Conservation (phyloP, 345 rosid genomes). For the Capsella bursapastoris region DNA sequence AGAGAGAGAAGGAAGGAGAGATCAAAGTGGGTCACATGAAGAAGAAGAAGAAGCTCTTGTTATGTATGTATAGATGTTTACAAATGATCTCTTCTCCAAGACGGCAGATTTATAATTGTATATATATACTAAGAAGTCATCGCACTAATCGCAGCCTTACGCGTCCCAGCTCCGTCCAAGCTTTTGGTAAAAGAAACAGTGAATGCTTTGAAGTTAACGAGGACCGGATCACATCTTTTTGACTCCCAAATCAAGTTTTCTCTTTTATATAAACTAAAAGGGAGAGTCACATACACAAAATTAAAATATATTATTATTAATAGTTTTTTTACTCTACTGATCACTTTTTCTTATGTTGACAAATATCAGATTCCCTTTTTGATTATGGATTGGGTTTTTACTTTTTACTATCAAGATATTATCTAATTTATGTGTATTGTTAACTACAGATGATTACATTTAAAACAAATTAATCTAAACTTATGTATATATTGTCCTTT, state of each 20-base stretch:
- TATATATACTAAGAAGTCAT: not conserved
- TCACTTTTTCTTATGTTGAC: too few species aligned
- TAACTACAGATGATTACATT: too few species aligned
- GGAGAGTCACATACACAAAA: not conserved
- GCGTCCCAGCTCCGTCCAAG: constrained; percentile 8
- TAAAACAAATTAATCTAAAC: too few species aligned
- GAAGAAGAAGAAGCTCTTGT: constrained; percentile 27
- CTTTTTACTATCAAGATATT: too few species aligned
- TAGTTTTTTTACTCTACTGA: too few species aligned
- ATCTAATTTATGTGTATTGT: too few species aligned
- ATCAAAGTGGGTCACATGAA: constrained; percentile 29
- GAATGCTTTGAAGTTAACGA: constrained; percentile 39
- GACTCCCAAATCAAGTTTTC: constrained; percentile 33
- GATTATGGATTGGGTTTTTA: too few species aligned
- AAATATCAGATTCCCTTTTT: too few species aligned
- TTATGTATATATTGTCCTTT: too few species aligned
- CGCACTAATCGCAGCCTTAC: constrained; percentile 1
- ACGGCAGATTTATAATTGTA: constrained; percentile 35
- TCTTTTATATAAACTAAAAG: not conserved
- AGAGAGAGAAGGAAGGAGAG: constrained; percentile 31
- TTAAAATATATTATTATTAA: too few species aligned
- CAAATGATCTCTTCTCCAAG: constrained; percentile 5
- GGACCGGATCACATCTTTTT: constrained; percentile 35
- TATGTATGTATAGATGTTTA: too few species aligned
- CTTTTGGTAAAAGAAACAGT: constrained; percentile 15